Evolutionary conservation across 495 filamentous ascomycete species (phyloP).

Genomic region (Talaromyces ruber): DNA sequence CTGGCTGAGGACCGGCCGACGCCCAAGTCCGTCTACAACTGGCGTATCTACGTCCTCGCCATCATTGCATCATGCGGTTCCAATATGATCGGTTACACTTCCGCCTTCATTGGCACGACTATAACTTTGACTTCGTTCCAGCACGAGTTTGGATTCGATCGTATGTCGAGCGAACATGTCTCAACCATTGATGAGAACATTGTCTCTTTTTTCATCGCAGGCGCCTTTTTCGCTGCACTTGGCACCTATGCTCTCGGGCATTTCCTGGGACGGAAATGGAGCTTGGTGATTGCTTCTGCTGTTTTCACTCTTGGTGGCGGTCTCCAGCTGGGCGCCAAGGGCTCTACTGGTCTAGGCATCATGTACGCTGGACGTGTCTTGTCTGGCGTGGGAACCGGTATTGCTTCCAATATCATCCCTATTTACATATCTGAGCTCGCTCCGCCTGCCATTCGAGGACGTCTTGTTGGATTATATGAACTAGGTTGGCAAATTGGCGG

Average conservation of each 20-base stretch:
- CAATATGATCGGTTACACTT: conserved; percentile 66
- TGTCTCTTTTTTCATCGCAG: conserved; percentile 60
- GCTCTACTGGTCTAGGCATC: conserved; percentile 47
- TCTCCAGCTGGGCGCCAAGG: conserved; percentile 52
- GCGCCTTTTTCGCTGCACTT: conserved; percentile 60
- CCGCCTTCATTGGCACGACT: conserved; percentile 63
- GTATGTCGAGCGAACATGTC: conserved; percentile 29
- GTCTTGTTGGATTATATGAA: conserved; percentile 69
- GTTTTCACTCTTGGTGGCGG: conserved; percentile 58
- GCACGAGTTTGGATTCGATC: conserved; percentile 44
- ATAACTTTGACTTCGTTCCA: conserved; percentile 53
- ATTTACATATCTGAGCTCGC: conserved; percentile 75
- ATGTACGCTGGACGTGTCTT: conserved; percentile 65
- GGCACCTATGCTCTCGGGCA: conserved; percentile 50
- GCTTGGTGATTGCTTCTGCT: conserved; percentile 41
- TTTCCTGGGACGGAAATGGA: conserved; percentile 48
- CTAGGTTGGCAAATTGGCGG: conserved; percentile 66
- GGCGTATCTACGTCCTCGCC: conserved; percentile 57
- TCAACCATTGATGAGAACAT: conserved; percentile 53
- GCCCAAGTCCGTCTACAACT: conserved; percentile 64
- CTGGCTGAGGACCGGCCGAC: conserved; percentile 59
- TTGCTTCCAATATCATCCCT: conserved; percentile 65
- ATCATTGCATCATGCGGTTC: conserved; percentile 58
- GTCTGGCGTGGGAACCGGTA: conserved; percentile 65
- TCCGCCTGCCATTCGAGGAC: conserved; percentile 69